Percentiles rank a stretch among this genome's conserved stretches.
Evolutionary conservation across 768 basidiomycete genomes (phyloP).

Genomic region (Mycena crocata): DNA sequence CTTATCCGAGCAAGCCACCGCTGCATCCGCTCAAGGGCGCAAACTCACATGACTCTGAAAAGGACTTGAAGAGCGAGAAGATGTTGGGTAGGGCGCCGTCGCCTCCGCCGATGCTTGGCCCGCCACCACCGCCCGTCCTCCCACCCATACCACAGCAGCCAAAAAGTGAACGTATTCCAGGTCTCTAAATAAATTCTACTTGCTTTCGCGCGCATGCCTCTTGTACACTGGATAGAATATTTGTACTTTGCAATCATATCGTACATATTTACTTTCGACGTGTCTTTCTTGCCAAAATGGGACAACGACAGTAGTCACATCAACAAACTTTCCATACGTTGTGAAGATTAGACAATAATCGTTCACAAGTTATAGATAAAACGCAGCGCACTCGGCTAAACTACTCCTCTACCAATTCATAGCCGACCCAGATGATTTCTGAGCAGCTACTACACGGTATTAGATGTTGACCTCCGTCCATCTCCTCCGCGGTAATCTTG

Average conservation of each 20-base stretch:
- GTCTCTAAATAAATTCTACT: constrained; percentile 21
- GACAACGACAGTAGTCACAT: too few species aligned
- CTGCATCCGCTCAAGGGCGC: constrained; percentile 14
- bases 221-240: too few species aligned
- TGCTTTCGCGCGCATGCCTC: too few species aligned
- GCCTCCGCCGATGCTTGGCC: constrained; percentile 27
- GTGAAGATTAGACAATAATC: too few species aligned
- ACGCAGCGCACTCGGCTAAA: too few species aligned
- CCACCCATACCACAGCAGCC: constrained; percentile 20
- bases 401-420: constrained; percentile 64
- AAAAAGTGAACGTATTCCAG: constrained; percentile 30
- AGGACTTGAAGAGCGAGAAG: constrained; percentile 20
- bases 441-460: constrained; percentile 82
- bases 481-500: constrained; percentile 62
- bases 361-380: too few species aligned
- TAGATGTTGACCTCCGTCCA: constrained; percentile 79
- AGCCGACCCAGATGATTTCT: constrained; percentile 89
- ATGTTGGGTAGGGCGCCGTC: constrained; percentile 14
- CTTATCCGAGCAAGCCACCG: constrained; percentile 27
- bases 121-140: constrained; percentile 27
- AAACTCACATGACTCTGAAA: constrained; percentile 12
- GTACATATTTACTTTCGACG: too few species aligned
- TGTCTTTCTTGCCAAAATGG: too few species aligned
- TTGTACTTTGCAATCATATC: too few species aligned
- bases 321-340: too few species aligned